These are phyloP conservation scores for Macadamia tetraphylla DNA, from an alignment of 164 flowering plant genomes.

Conservation along the genomic window DNA sequence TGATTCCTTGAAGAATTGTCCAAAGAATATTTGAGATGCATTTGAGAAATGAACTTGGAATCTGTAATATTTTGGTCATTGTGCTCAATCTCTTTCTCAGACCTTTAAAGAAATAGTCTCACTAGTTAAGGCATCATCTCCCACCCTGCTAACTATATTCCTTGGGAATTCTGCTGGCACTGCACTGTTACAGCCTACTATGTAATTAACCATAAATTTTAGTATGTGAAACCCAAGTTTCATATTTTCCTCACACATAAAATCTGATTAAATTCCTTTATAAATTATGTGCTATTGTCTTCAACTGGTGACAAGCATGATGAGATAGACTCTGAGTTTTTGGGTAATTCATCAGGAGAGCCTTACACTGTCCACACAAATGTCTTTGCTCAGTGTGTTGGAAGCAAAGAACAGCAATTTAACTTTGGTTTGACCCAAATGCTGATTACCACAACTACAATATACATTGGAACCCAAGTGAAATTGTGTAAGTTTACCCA, in stretches of 20 bases:
- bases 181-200: constrained; percentile 67
- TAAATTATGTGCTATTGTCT: constrained; percentile 40
- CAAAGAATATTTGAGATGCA: too few species aligned
- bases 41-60: too few species aligned
- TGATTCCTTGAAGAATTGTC: too few species aligned
- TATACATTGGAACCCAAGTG: constrained; percentile 72
- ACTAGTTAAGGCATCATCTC: background rate
- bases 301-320: constrained; percentile 54
- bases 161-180: constrained; percentile 75
- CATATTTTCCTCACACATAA: background rate
- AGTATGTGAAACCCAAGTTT: background rate
- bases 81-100: background rate
- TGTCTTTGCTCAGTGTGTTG: constrained; percentile 56
- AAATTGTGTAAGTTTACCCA: constrained; percentile 52
- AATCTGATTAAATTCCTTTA: background rate
- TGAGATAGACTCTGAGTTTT: constrained; percentile 83
- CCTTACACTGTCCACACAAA: constrained; percentile 79
- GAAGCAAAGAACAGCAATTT: constrained; percentile 74
- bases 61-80: too few species aligned
- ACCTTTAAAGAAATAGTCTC: background rate
- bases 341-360: constrained; percentile 68
- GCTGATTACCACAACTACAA: constrained; percentile 85
- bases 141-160: constrained; percentile 44
- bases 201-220: constrained; percentile 34
- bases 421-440: constrained; percentile 86